These are phyloP conservation scores for Candolleomyces eurysporus DNA, from an alignment of 768 basidiomycete species.

Conservation along the genomic window DNA sequence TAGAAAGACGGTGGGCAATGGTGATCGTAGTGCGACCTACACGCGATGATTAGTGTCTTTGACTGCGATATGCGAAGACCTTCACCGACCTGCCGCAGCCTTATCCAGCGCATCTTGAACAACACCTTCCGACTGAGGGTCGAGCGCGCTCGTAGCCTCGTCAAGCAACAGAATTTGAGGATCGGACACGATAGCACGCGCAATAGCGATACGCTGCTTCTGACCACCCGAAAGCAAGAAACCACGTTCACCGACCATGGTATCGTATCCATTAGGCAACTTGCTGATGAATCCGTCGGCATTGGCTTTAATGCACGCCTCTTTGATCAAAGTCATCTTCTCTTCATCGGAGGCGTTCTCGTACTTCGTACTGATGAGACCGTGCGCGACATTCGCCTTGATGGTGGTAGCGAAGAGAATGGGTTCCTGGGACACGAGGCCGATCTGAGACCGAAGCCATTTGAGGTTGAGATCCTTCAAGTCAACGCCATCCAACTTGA, in stretches of 20 bases:
- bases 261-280: conserved; percentile 72
- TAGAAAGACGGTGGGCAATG: conserved; percentile 70
- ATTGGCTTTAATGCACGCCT: conserved; percentile 77
- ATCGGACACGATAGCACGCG: conserved; percentile 76
- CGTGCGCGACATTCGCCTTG: conserved; percentile 69
- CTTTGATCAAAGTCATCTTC: conserved; percentile 65
- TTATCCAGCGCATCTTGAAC: conserved; percentile 86
- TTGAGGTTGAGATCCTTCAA: conserved; percentile 65
- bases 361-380: conserved; percentile 63
- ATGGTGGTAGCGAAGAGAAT: conserved; percentile 75
- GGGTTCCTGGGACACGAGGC: conserved; percentile 79
- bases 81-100: conserved; percentile 50
- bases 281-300: conserved; percentile 74
- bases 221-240: conserved; percentile 75
- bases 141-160: conserved; percentile 78
- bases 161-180: conserved; percentile 75
- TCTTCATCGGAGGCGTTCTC: conserved; percentile 63
- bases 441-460: conserved; percentile 77
- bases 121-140: conserved; percentile 73
- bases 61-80: too few relatives aligned
- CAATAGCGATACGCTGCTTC: conserved; percentile 79
- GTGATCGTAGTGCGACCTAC: conserved; percentile 62
- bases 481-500: conserved; percentile 67
- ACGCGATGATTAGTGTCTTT: neutral
- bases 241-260: conserved; percentile 79